Conservation (phyloP, 139 green algal species). For the Ostreobium quekettii region DNA sequence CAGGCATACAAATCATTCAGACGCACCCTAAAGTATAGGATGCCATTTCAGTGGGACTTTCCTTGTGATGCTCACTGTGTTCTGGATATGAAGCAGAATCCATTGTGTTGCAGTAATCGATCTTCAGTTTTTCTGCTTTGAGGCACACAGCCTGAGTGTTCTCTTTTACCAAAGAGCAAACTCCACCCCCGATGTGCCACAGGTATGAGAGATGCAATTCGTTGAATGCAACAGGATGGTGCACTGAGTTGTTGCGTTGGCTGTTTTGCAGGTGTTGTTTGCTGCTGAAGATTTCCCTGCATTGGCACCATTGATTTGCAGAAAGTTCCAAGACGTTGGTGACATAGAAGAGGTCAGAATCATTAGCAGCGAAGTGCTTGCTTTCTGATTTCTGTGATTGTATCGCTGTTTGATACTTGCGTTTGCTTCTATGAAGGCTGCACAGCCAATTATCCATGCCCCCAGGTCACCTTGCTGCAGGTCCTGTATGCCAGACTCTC, state of each 20-base stretch:
- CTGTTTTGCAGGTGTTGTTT: slow-evolving; percentile 58
- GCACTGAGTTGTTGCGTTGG: too few relatives aligned
- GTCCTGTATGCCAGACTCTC: too few relatives aligned
- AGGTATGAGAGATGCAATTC: background rate
- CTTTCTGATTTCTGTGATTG: too few relatives aligned
- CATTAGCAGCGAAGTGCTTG: too few relatives aligned
- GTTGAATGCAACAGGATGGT: background rate
- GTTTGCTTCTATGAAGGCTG: too few relatives aligned
- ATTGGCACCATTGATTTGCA: slow-evolving; percentile 64
- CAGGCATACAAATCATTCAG: too few relatives aligned
- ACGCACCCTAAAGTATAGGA: too few relatives aligned
- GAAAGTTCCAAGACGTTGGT: slow-evolving; percentile 69
- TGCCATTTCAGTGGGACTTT: too few relatives aligned
- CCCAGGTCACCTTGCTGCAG: too few relatives aligned
- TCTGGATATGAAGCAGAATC: background rate
- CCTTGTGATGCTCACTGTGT: too few relatives aligned
- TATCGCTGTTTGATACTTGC: too few relatives aligned
- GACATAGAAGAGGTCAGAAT: slow-evolving; percentile 64
- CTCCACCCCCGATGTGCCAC: background rate
- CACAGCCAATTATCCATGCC: too few relatives aligned
- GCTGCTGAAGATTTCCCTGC: slow-evolving; percentile 51
- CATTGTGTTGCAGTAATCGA: background rate
- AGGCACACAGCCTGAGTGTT: background rate
- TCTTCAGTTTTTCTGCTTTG: background rate
- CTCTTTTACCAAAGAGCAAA: slow-evolving; percentile 8